Percentiles rank a stretch among this genome's conserved stretches.
Evolutionary conservation across 805 yeast genomes (phyloP).

Genomic region (Saccharomycopsis schoenii): DNA sequence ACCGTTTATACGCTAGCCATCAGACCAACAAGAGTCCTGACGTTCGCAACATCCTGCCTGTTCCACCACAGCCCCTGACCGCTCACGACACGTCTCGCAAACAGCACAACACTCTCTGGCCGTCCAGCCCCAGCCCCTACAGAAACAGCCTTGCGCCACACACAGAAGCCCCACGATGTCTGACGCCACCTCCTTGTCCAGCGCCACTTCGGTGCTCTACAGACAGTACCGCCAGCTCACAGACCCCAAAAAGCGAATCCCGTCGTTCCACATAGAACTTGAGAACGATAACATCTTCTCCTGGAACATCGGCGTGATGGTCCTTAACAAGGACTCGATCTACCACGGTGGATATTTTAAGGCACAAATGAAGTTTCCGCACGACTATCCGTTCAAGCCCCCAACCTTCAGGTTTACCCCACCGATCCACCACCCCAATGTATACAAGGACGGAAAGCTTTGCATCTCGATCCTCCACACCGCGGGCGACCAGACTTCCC

Average conservation of each 20-base stretch:
- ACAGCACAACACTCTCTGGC: too few relatives aligned
- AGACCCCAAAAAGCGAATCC: slow-evolving; percentile 77
- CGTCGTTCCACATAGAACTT: slow-evolving; percentile 59
- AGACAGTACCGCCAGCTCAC: slow-evolving; percentile 92
- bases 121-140: too few relatives aligned
- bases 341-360: slow-evolving; percentile 92
- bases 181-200: slow-evolving; percentile 2
- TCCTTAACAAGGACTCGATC: slow-evolving; percentile 76
- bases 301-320: slow-evolving; percentile 89
- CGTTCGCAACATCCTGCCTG: too few relatives aligned
- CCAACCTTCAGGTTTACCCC: slow-evolving; percentile 91
- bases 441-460: slow-evolving; percentile 84
- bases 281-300: slow-evolving; percentile 53
- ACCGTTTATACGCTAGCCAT: too few relatives aligned
- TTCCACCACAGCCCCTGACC: too few relatives aligned
- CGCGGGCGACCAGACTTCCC: slow-evolving; percentile 82
- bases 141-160: too few relatives aligned
- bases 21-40: too few relatives aligned
- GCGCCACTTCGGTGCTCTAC: slow-evolving; percentile 74
- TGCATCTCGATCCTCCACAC: slow-evolving; percentile 90
- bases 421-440: slow-evolving; percentile 90
- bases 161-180: slow-evolving; percentile 3
- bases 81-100: too few relatives aligned
- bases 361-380: slow-evolving; percentile 90
- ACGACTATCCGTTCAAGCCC: slow-evolving; percentile 85